Conservation (phyloP, 148 eudicot species). For the Rhododendron williamsianum region DNA sequence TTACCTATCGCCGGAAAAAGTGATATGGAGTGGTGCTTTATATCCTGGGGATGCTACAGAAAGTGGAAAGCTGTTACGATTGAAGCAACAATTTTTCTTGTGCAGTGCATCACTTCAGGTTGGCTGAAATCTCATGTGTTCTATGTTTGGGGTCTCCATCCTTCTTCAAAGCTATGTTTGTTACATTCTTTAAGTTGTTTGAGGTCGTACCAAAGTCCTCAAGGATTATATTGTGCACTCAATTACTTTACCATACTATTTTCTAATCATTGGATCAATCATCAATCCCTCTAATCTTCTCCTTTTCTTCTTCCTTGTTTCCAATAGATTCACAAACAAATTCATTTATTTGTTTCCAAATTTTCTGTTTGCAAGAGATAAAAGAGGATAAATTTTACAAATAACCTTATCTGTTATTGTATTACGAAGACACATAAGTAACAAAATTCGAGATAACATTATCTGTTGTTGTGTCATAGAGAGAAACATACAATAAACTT, state of each 20-base stretch:
- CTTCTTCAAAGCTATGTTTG: background rate
- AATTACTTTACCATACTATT: background rate
- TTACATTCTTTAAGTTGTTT: background rate
- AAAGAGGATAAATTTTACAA: too few species aligned
- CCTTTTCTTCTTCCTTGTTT: too few species aligned
- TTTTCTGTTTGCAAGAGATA: too few species aligned
- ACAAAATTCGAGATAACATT: too few species aligned
- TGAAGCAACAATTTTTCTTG: conserved; percentile 94
- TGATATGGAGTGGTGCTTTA: conserved; percentile 18
- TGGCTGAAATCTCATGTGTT: conserved; percentile 1
- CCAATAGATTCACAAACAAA: too few species aligned
- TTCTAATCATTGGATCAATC: conserved; percentile 14
- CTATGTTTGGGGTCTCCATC: background rate
- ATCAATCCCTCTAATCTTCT: background rate
- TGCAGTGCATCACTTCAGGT: conserved; percentile 99
- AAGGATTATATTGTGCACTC: background rate
- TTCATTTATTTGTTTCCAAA: too few species aligned
- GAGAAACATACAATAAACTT: too few species aligned
- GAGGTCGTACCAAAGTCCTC: conserved; percentile 3
- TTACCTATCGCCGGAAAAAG: background rate
- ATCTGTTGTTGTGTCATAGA: too few species aligned
- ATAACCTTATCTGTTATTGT: too few species aligned
- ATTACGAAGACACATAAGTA: too few species aligned
- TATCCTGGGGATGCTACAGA: conserved; percentile 99
- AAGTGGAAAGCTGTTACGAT: conserved; percentile 70